Evolutionary conservation across 2,329 filamentous ascomycete genomes (phyloP), one percentile per base, ranked within the genome.

Genomic region (Acarospora socialis): DNA sequence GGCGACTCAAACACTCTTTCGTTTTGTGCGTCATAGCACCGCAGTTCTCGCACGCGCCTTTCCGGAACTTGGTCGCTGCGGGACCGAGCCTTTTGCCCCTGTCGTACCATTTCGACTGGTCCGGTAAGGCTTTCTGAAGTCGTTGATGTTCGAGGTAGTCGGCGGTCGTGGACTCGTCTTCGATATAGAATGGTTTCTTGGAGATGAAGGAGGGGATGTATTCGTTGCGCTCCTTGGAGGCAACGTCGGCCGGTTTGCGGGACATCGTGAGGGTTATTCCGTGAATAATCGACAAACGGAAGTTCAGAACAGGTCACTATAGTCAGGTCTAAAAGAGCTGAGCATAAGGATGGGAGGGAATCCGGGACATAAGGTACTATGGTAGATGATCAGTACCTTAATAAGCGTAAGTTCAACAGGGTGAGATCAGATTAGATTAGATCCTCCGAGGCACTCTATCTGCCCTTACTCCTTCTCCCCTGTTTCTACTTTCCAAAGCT

Each of bases 131-230:
- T 44, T 79, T 76, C 36, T 84, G 76, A 16, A 87, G 65, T 54
- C 86, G 82, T 51, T 98, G 90, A 72, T 98, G 90, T 58, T 92
- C 83, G 43, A 98, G 81, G 54, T 95, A 98, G 50, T 95, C 86
- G 52, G 70, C 72, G 45, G 71, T 70, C 39, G 79, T 69, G 38
- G 77, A 73, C 43, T 77, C 77, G 51, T 84, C 81, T 47, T 71
- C 74, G 33, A 92, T 76, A 57, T 95, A 98, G 60, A 98, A 98
- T 4, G 90, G 90, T 46, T 92, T 86, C 56, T 93, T 94, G 47
- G 84, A 86, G 61, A 98, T 98, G 67, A 94, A 98, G 33, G 81
- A 76, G 4, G 90, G 90, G 49, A 98, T 98, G 66, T 98, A 98
- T 55, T 94, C 77, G 68, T 98, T 98, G 57, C 90, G 83, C 56